Percentiles rank a stretch among this genome's conserved stretches.
Evolutionary conservation across 805 yeast genomes (phyloP).

Genomic region (Wickerhamomyces chaumierensis): DNA sequence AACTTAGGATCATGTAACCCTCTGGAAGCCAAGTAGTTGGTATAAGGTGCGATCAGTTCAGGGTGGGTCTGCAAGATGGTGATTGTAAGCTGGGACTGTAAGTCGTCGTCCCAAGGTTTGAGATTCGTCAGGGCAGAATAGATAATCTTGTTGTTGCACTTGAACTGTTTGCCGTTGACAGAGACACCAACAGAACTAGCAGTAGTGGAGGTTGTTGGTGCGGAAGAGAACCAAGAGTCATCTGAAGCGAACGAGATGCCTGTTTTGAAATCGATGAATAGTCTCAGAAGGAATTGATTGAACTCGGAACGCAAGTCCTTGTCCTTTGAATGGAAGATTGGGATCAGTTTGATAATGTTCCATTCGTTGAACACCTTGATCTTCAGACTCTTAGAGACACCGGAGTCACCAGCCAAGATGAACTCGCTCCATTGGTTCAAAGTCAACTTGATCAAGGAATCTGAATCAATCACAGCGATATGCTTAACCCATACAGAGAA

Average conservation of each 20-base stretch:
- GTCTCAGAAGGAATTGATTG: conserved; percentile 33
- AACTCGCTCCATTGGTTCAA: conserved; percentile 35
- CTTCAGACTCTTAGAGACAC: conserved; percentile 56
- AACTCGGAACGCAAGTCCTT: conserved; percentile 26
- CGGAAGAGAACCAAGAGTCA: conserved; percentile 36
- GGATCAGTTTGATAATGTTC: conserved; percentile 46
- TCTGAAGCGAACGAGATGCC: conserved; percentile 38
- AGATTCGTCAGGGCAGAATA: conserved; percentile 50
- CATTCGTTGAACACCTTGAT: conserved; percentile 71
- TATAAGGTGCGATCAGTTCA: conserved; percentile 67
- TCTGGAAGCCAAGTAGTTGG: conserved; percentile 44
- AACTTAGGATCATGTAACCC: conserved; percentile 73
- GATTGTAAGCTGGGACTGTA: conserved; percentile 45
- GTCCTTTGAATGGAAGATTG: conserved; percentile 32
- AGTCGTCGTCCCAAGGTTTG: conserved; percentile 72
- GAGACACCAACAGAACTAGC: conserved; percentile 19
- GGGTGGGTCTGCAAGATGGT: conserved; percentile 41
- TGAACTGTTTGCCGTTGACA: conserved; percentile 41
- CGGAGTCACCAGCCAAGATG: conserved; percentile 44
- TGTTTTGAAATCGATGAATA: conserved; percentile 36
- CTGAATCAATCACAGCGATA: conserved; percentile 42
- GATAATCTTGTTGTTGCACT: conserved; percentile 55
- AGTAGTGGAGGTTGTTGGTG: conserved; percentile 8
- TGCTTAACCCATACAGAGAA: conserved; percentile 60
- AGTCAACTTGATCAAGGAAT: conserved; percentile 26